Evolutionary conservation across 2,329 filamentous ascomycete genomes (phyloP), one percentile per base, ranked within the genome.

Genomic region (Balansia obtecta): DNA sequence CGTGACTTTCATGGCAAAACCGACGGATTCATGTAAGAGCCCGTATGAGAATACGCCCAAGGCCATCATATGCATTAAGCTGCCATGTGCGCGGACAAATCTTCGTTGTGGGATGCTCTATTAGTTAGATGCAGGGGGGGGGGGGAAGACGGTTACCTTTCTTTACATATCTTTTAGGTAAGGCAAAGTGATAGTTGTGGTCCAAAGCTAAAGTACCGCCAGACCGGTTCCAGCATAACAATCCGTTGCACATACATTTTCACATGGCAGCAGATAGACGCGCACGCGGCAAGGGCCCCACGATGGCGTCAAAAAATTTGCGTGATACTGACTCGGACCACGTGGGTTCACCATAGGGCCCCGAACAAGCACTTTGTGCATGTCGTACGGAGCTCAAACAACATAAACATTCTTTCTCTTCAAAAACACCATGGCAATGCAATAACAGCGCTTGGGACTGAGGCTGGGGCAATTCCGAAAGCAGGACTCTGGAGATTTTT

Each of bases 211-310:
- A 37, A 37, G 34, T 15, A 9, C 34, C 34, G 34, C 34, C 34
- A 37, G 34, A 37, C 11, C 34, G 34, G 34, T 37, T 37, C 34
- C 34, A 37, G 34, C 11, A 37, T 12, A 37, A 15, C 34, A 37
- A 15, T 15, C 34, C 6, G 9, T 15, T 37, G 11, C 9, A 12
- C 11, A 37, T 37, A 12, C 11, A 37, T 37, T 4, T 37, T 37
- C 10, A 15, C 33, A 37, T 6, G 33, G 33, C 33, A 46, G 37
- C 6, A 2, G 77, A 80, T 68, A 80, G 1, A 30, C 11, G 22
- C 9, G 12, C 18, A 38, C 18, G 33, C 39, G 18, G 18, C 8
- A 22, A n/a, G n/a, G n/a, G n/a, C 51, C 51, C 51, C 48, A 50
- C 48, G 51, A 52, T 43, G 51, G 47, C 34, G 44, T 45, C 48